phyloP scores from a whole-genome alignment of 495 filamentous ascomycete species.

The Barbatosphaeria neglecta region DNA sequence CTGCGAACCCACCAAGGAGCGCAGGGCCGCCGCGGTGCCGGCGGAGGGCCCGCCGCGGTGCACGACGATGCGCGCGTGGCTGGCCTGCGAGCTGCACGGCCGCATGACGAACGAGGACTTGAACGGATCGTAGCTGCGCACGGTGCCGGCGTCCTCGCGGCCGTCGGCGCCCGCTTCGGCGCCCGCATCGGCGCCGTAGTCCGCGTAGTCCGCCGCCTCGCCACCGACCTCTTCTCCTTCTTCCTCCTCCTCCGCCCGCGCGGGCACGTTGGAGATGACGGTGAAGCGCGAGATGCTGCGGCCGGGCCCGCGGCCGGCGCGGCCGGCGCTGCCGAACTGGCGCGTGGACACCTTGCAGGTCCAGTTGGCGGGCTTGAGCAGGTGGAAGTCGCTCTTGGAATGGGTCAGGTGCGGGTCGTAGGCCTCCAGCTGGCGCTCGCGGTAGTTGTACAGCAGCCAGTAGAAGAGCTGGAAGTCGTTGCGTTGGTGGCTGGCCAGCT shows the following conservation, averaged over 20 bases:
- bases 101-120: conserved; percentile 50
- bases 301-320: conserved; percentile 23
- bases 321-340: conserved; percentile 29
- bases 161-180: conserved; percentile 8
- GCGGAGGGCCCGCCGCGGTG: conserved; percentile 42
- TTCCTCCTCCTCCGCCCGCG: too few species aligned
- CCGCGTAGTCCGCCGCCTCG: too few species aligned
- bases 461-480: conserved; percentile 93
- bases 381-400: conserved; percentile 81
- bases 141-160: conserved; percentile 27
- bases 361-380: conserved; percentile 47
- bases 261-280: conserved; percentile 48
- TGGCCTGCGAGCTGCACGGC: conserved; percentile 18
- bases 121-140: conserved; percentile 71
- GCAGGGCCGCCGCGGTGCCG: conserved; percentile 2
- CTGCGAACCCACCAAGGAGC: conserved; percentile 7
- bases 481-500: conserved; percentile 56
- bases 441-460: conserved; percentile 64
- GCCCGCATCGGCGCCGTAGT: too few species aligned
- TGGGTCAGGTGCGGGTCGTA: conserved; percentile 63
- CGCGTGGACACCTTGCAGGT: conserved; percentile 38
- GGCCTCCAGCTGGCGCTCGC: conserved; percentile 73
- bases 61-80: conserved; percentile 51
- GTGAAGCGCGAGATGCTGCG: conserved; percentile 59
- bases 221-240: too few species aligned